Conservation (phyloP, 495 filamentous ascomycete genomes). For the Geoglossum glabrum region DNA sequence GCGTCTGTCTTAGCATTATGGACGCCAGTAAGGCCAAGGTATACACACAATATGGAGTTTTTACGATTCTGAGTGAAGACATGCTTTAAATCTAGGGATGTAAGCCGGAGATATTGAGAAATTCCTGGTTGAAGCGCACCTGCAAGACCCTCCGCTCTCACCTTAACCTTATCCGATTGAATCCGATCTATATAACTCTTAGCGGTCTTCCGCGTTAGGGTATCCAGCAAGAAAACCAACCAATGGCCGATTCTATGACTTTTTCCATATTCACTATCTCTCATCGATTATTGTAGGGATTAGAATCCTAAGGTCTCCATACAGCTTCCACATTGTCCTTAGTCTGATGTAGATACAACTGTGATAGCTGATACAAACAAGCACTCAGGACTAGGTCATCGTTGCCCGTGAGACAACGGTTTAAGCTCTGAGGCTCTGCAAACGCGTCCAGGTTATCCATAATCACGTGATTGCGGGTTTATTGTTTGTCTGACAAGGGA, state of each 20-base stretch:
- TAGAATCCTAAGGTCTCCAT: background rate
- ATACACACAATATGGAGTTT: slow-evolving; percentile 31
- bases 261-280: slow-evolving; percentile 5
- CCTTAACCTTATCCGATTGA: slow-evolving; percentile 32
- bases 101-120: background rate
- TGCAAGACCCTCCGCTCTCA: slow-evolving; percentile 30
- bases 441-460: background rate
- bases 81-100: slow-evolving; percentile 33
- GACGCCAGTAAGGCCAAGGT: background rate
- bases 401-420: background rate
- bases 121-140: slow-evolving; percentile 17
- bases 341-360: background rate
- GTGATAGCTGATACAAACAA: background rate
- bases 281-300: background rate
- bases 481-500: too few relatives aligned
- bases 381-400: background rate
- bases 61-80: slow-evolving; percentile 40
- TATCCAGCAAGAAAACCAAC: slow-evolving; percentile 5
- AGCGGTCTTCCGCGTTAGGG: background rate
- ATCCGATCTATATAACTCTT: slow-evolving; percentile 17
- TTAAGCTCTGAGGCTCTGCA: background rate
- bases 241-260: slow-evolving; percentile 10
- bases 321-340: background rate
- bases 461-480: background rate
- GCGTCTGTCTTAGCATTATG: slow-evolving; percentile 8